Conservation (phyloP, 164 flowering plant species). For the Nymphaea thermarum region DNA sequence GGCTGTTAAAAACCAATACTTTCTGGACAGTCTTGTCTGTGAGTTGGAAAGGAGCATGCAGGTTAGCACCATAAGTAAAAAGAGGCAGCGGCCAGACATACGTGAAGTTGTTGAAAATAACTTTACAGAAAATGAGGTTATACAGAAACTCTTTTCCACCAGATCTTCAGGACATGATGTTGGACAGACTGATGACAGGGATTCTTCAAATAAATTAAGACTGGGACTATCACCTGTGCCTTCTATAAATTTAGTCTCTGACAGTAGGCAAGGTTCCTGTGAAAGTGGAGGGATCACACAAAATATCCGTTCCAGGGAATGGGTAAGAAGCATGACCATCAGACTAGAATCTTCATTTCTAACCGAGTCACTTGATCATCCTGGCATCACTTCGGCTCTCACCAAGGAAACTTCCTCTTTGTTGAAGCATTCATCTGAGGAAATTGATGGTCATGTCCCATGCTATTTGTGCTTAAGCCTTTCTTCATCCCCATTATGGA, state of each 20-base stretch:
- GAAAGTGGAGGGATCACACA: constrained; percentile 52
- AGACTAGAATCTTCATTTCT: constrained; percentile 11
- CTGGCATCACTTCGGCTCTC: constrained; percentile 49
- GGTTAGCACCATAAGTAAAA: constrained; percentile 57
- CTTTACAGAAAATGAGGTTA: constrained; percentile 24
- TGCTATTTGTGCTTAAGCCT: constrained; percentile 74
- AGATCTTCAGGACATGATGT: constrained; percentile 19
- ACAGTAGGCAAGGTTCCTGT: constrained; percentile 67
- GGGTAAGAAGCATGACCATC: constrained; percentile 13
- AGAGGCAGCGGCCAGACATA: constrained; percentile 53
- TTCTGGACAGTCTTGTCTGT: constrained; percentile 49
- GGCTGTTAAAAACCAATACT: constrained; percentile 44
- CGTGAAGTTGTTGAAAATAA: constrained; percentile 31
- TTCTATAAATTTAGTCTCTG: constrained; percentile 66
- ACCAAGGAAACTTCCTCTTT: constrained; percentile 18
- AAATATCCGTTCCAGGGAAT: constrained; percentile 29
- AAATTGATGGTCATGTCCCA: constrained; percentile 31
- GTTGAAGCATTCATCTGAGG: constrained; percentile 31
- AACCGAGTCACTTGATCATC: constrained; percentile 43
- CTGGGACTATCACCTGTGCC: constrained; percentile 71
- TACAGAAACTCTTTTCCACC: constrained; percentile 13
- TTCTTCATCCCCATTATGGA: constrained; percentile 52
- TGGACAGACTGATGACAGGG: constrained; percentile 42
- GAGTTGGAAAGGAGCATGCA: constrained; percentile 54
- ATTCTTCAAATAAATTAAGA: constrained; percentile 54